phyloP scores from a whole-genome alignment of 2,329 filamentous ascomycete genomes.

The Huntiella bhutanensis region DNA sequence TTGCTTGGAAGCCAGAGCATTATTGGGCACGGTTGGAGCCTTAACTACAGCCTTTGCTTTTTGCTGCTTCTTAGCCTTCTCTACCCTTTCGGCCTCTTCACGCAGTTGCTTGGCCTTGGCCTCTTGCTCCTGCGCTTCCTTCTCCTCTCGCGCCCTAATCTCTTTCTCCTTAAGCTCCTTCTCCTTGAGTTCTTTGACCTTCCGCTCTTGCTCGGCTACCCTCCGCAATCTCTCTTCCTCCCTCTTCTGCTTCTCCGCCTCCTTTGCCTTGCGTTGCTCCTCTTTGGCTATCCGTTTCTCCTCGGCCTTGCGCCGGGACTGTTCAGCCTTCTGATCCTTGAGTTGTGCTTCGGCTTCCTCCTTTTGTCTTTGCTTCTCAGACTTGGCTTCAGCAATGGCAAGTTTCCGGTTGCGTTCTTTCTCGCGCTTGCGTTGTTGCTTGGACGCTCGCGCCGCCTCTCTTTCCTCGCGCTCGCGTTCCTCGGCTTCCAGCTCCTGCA shows the following conservation, averaged over 20 bases:
- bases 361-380: conserved; percentile 71
- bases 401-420: conserved; percentile 81
- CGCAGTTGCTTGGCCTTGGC: conserved; percentile 16
- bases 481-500: conserved; percentile 84
- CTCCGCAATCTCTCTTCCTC: conserved; percentile 69
- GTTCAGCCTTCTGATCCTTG: conserved; percentile 59
- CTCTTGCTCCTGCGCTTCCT: conserved; percentile 45
- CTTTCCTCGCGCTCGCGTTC: conserved; percentile 54
- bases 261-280: conserved; percentile 71
- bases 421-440: conserved; percentile 88
- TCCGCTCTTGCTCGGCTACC: conserved; percentile 73
- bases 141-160: conserved; percentile 54
- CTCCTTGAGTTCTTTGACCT: conserved; percentile 33
- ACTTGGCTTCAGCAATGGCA: conserved; percentile 76
- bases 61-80: background rate
- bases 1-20: too few relatives aligned
- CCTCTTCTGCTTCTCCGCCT: conserved; percentile 69
- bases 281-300: conserved; percentile 86
- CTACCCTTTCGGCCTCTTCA: background rate
- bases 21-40: background rate
- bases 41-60: background rate
- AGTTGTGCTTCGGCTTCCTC: conserved; percentile 67
- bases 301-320: conserved; percentile 64
- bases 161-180: conserved; percentile 78
- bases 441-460: conserved; percentile 82